Conservation (phyloP, 306 rosid species). For the Begonia fuchsioides region DNA sequence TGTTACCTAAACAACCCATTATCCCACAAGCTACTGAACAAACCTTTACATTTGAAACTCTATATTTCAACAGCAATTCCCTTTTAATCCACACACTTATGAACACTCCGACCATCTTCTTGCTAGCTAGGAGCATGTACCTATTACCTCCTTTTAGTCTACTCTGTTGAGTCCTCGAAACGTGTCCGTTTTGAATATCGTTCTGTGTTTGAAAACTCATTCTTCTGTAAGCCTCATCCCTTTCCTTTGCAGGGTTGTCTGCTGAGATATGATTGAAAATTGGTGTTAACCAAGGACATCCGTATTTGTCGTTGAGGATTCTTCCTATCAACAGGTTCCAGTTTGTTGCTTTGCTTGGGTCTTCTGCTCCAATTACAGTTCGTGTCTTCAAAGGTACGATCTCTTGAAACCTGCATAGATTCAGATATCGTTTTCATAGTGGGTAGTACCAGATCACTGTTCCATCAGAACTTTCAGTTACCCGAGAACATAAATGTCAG, state of each 20-base stretch:
- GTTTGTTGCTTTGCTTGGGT: slow-evolving; percentile 55
- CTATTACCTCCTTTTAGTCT: slow-evolving; percentile 12
- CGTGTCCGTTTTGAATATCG: slow-evolving; percentile 9
- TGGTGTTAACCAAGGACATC: slow-evolving; percentile 44
- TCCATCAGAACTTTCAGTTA: slow-evolving; percentile 14
- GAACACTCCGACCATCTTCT: slow-evolving; percentile 95
- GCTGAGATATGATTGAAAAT: slow-evolving; percentile 19
- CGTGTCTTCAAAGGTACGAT: slow-evolving; percentile 68
- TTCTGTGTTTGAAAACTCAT: slow-evolving; percentile 7
- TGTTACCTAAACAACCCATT: slow-evolving; percentile 91
- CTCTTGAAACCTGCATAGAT: slow-evolving; percentile 63
- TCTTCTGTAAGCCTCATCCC: slow-evolving; percentile 10
- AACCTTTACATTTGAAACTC: slow-evolving; percentile 63
- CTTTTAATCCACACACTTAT: slow-evolving; percentile 68
- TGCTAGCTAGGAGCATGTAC: slow-evolving; percentile 57
- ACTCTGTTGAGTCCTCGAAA: slow-evolving; percentile 8
- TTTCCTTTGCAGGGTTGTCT: slow-evolving; percentile 13
- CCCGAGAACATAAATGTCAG: slow-evolving; percentile 93
- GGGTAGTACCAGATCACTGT: background rate
- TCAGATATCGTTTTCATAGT: background rate
- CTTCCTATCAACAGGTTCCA: slow-evolving; percentile 73
- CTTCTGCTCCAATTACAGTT: slow-evolving; percentile 79
- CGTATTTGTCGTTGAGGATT: slow-evolving; percentile 40
- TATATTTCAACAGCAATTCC: slow-evolving; percentile 35
- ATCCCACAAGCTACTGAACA: slow-evolving; percentile 87